These are phyloP conservation scores for Sclerotinia sclerotiorum DNA, from an alignment of 2,329 filamentous ascomycete genomes.

Conservation along the genomic window DNA sequence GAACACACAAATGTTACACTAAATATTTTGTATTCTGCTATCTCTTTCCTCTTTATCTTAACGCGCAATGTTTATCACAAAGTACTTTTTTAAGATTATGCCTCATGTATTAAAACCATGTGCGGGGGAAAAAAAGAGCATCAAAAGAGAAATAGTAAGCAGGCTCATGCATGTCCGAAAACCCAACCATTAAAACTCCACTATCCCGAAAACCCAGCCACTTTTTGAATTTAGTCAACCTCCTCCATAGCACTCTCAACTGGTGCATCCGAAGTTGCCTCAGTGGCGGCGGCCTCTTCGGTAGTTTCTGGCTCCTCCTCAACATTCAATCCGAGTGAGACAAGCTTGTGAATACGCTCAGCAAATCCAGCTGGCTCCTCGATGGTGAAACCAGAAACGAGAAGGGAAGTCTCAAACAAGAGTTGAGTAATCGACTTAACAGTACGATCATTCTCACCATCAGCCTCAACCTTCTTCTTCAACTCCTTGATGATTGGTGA, in stretches of 20 bases:
- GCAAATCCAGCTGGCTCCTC: conserved; percentile 97
- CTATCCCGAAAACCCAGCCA: conserved; percentile 29
- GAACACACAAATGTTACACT: conserved; percentile 9
- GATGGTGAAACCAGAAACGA: conserved; percentile 99
- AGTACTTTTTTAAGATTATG: conserved; percentile 19
- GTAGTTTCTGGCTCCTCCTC: conserved; percentile 84
- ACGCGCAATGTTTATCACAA: conserved; percentile 20
- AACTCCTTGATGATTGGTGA: conserved; percentile 97
- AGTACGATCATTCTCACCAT: conserved; percentile 97
- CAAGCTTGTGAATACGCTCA: conserved; percentile 99
- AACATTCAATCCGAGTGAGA: conserved; percentile 95
- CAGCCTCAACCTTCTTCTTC: conserved; percentile 97
- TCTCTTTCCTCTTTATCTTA: conserved; percentile 18
- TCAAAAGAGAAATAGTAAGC: conserved; percentile 18
- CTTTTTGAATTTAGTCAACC: conserved; percentile 73
- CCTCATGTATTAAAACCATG: conserved; percentile 8
- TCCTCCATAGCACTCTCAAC: conserved; percentile 94
- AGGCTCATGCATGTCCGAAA: conserved; percentile 26
- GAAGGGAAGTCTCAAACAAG: conserved; percentile 96
- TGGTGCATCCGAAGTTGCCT: conserved; percentile 55
- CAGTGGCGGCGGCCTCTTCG: conserved; percentile 60
- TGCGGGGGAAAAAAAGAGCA: background rate
- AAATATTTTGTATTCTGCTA: conserved; percentile 22
- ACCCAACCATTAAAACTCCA: conserved; percentile 39
- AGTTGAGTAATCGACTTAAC: conserved; percentile 99